Percentiles rank a stretch among this genome's conserved stretches.
These are phyloP conservation scores for Naganishia vaughanmartiniae DNA, from an alignment of 768 basidiomycete species.

Conservation along the genomic window DNA sequence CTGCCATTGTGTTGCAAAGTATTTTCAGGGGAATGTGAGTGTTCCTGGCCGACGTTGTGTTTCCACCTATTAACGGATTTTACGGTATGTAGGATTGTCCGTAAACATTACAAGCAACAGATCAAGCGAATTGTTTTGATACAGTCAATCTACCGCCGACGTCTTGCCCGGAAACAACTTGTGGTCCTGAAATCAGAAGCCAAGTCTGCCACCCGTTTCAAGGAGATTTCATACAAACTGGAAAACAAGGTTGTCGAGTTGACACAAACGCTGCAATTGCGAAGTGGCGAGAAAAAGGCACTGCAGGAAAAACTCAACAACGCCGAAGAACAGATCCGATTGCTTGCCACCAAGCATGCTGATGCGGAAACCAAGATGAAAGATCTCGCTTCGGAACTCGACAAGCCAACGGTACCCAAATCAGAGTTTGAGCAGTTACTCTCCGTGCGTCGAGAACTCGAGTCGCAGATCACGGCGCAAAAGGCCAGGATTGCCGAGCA, in stretches of 20 bases:
- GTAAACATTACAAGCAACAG: slow-evolving; percentile 37
- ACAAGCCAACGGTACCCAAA: slow-evolving; percentile 68
- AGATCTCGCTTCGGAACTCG: slow-evolving; percentile 68
- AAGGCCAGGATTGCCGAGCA: slow-evolving; percentile 71
- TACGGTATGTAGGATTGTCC: slow-evolving; percentile 40
- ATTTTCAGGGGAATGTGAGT: slow-evolving; percentile 85
- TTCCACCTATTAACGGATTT: slow-evolving; percentile 39
- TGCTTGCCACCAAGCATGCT: slow-evolving; percentile 82
- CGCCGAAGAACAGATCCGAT: slow-evolving; percentile 78
- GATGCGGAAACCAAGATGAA: slow-evolving; percentile 74
- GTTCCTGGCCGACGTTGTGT: slow-evolving; percentile 38
- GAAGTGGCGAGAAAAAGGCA: slow-evolving; percentile 86
- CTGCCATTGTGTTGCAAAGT: slow-evolving; percentile 73
- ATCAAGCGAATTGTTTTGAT: slow-evolving; percentile 72
- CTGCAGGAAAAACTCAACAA: slow-evolving; percentile 70
- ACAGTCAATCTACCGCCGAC: slow-evolving; percentile 88
- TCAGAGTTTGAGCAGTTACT: slow-evolving; percentile 72
- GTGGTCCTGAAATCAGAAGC: slow-evolving; percentile 82
- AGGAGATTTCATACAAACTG: slow-evolving; percentile 90
- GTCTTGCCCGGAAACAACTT: slow-evolving; percentile 79
- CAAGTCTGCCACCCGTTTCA: slow-evolving; percentile 95
- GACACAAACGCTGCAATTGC: slow-evolving; percentile 85
- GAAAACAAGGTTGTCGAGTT: slow-evolving; percentile 99
- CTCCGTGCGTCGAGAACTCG: slow-evolving; percentile 70
- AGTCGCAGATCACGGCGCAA: slow-evolving; percentile 75